Evolutionary conservation across 2,329 filamentous ascomycete species (phyloP).

Genomic region (Pseudogymnoascus sp.): DNA sequence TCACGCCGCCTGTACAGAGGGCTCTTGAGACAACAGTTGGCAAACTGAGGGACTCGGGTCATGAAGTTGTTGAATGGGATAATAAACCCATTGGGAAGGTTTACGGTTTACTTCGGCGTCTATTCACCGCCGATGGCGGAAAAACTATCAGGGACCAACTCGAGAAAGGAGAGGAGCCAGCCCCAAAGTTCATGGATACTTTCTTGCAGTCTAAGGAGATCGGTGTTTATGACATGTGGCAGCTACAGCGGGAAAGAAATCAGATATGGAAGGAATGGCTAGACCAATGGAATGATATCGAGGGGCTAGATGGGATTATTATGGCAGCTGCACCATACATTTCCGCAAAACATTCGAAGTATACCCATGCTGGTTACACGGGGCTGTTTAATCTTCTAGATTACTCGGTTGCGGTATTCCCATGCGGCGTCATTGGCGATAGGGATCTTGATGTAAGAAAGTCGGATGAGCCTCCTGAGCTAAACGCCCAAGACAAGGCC

Average conservation of each 20-base stretch:
- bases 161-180: conserved; percentile 15
- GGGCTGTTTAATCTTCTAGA: conserved; percentile 26
- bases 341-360: conserved; percentile 21
- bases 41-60: conserved; percentile 29
- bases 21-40: conserved; percentile 27
- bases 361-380: conserved; percentile 22
- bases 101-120: conserved; percentile 1
- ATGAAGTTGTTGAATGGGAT: conserved; percentile 23
- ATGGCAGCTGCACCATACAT: conserved; percentile 28
- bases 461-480: background rate
- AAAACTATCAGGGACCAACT: conserved; percentile 25
- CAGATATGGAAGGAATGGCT: conserved; percentile 29
- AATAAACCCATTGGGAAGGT: conserved; percentile 1
- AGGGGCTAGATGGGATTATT: conserved; percentile 24
- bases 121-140: conserved; percentile 20
- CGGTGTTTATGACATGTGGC: conserved; percentile 19
- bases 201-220: conserved; percentile 18
- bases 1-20: conserved; percentile 32
- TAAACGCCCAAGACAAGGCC: background rate
- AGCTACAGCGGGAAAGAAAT: conserved; percentile 28
- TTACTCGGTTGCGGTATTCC: conserved; percentile 12
- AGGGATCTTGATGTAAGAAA: background rate
- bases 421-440: conserved; percentile 7
- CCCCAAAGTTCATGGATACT: conserved; percentile 23
- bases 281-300: conserved; percentile 17